A percentile compares a stretch with the other conserved stretches of the same genome.
These are phyloP conservation scores for Luffa aegyptiaca DNA, from an alignment of 306 rosid genomes.

Conservation along the genomic window DNA sequence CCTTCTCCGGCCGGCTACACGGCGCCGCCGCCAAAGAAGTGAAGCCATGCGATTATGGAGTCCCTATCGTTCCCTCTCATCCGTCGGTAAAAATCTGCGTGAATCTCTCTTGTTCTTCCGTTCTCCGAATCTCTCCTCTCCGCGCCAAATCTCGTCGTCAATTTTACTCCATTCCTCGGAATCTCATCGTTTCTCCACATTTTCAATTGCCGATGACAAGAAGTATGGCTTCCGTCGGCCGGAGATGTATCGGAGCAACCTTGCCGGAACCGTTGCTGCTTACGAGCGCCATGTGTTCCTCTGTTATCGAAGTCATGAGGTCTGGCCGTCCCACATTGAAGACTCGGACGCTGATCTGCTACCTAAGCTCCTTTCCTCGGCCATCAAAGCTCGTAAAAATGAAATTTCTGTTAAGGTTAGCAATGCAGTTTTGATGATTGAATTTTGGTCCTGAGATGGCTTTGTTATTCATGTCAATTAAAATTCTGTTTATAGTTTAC, in stretches of 20 bases:
- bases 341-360: conserved; percentile 61
- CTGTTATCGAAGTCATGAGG: conserved; percentile 58
- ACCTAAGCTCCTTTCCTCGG: conserved; percentile 40
- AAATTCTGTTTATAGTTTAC: background rate
- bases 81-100: background rate
- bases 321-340: conserved; percentile 69
- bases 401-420: conserved; percentile 22
- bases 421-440: background rate
- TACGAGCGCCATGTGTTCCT: conserved; percentile 87
- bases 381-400: conserved; percentile 46
- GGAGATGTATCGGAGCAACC: conserved; percentile 64
- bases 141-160: background rate
- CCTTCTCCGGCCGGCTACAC: background rate
- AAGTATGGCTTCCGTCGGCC: conserved; percentile 66
- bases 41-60: conserved; percentile 22
- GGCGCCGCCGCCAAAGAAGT: background rate
- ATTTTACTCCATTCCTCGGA: conserved; percentile 16
- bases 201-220: conserved; percentile 24
- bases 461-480: background rate
- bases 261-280: conserved; percentile 53
- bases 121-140: background rate
- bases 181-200: conserved; percentile 20
- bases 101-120: background rate
- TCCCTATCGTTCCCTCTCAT: conserved; percentile 7
- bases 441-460: background rate